Base-by-base conservation (phyloP, 495 filamentous ascomycete genomes). In the Annulohypoxylon maeteangense region DNA sequence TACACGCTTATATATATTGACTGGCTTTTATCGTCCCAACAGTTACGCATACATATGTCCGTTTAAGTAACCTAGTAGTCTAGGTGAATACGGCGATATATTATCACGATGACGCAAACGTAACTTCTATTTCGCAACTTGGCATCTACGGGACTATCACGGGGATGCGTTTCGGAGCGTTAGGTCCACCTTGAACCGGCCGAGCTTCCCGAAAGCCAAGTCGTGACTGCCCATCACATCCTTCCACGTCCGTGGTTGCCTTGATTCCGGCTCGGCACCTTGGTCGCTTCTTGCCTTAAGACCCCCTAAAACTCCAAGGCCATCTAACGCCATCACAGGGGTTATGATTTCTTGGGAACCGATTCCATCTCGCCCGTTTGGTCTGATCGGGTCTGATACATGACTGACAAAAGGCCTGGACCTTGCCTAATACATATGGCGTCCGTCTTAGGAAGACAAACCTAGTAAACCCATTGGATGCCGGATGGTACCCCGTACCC, bases 181-280 rank as follows among this genome's bases (percentile, higher is more conserved):
- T 67, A 65, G 45, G 65, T 55, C 54, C 70, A 65, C 18, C 12
- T 45, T 40, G 16, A 64, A 8, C 59, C 64, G 60, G 59, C 70
- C 70, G 70, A 40, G 54, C 34, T 48, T 61, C 59, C 59, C 64
- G 64, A 56, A 38, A 23, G 20, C 4, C 32, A 38, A 8, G 34
- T 38, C 11, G 22, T 55, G 20, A 18, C 27, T 27, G 36, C 32
- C 53, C 50, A 55, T 32, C 31, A 57, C 62, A 40, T 34, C 22
- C 47, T 61, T 64, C 69, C 69, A 72, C 36, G 12, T 55, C 51
- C 54, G 59, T 48, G 50, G 57, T 18, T 63, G 31, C 50, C 50
- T 63, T 67, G 68, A 67, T 67, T 67, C 68, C 62, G 68, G 62
- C 68, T 71, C 63, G 68, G 62, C 57, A 62, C 31, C 68, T 62